Evolutionary conservation across 306 rosid genomes (phyloP).

Genomic region (Inga leiocalycina): DNA sequence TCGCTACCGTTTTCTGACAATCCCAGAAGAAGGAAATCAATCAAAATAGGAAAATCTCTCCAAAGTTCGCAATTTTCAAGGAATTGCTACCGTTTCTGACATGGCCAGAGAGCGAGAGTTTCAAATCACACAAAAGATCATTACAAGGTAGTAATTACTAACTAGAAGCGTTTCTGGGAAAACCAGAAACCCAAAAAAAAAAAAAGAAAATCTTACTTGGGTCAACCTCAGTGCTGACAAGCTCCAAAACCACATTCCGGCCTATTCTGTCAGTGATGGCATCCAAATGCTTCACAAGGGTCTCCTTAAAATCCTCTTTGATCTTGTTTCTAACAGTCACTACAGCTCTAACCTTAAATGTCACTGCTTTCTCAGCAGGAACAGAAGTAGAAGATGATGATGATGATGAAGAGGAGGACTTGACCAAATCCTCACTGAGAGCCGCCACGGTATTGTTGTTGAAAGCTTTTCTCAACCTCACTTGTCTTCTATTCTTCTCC

Average conservation of each 20-base stretch:
- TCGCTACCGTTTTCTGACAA: neutral
- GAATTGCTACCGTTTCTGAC: neutral
- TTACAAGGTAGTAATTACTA: too few relatives aligned
- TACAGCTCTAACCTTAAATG: conserved; percentile 82
- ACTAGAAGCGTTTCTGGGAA: neutral
- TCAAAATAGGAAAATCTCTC: neutral
- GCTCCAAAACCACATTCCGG: conserved; percentile 65
- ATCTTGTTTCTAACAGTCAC: conserved; percentile 79
- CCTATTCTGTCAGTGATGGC: conserved; percentile 69
- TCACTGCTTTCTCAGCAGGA: conserved; percentile 56
- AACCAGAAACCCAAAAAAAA: neutral
- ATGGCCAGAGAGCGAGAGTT: neutral
- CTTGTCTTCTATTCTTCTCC: conserved; percentile 34
- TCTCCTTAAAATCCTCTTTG: conserved; percentile 68
- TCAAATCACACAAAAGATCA: neutral
- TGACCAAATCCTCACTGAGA: conserved; percentile 67
- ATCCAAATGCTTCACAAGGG: conserved; percentile 66
- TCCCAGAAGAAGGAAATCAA: neutral
- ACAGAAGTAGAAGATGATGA: conserved; percentile 16
- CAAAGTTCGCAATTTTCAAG: neutral
- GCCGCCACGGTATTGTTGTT: conserved; percentile 64
- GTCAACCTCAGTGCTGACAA: conserved; percentile 69
- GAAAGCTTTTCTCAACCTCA: conserved; percentile 44
- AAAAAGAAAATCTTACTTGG: conserved; percentile 56
- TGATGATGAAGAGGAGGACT: neutral